phyloP scores from a whole-genome alignment of 2,329 filamentous ascomycete genomes.

The Penicillium hesseltinei region DNA sequence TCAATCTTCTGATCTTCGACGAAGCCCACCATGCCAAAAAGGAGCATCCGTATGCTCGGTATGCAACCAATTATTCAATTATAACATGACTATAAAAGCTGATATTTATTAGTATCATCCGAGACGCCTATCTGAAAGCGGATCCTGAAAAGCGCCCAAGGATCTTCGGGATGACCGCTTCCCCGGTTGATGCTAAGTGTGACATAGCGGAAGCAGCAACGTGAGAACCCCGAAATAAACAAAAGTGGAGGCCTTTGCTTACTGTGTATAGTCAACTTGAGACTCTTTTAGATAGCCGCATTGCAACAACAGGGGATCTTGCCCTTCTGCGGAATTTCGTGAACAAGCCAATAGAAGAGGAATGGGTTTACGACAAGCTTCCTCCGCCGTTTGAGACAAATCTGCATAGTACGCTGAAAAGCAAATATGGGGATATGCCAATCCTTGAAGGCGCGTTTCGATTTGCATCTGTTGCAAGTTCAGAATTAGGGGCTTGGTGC shows the following conservation, averaged over 20 bases:
- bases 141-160: conserved; percentile 59
- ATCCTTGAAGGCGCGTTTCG: conserved; percentile 58
- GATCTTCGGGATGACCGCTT: conserved; percentile 95
- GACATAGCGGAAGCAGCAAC: conserved; percentile 69
- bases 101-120: conserved; percentile 64
- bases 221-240: conserved; percentile 25
- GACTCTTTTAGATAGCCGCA: conserved; percentile 72
- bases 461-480: conserved; percentile 59
- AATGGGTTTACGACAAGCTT: conserved; percentile 57
- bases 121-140: conserved; percentile 70
- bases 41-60: conserved; percentile 80
- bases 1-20: conserved; percentile 91
- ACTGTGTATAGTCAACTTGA: conserved; percentile 62
- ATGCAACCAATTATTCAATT: conserved; percentile 4
- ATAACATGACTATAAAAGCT: not conserved
- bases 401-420: conserved; percentile 60
- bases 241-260: conserved; percentile 2
- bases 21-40: conserved; percentile 97
- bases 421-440: conserved; percentile 52
- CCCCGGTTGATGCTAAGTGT: conserved; percentile 79
- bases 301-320: conserved; percentile 70
- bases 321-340: conserved; percentile 59
- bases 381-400: conserved; percentile 58
- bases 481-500: conserved; percentile 77
- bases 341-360: conserved; percentile 58